phyloP scores from a whole-genome alignment of 73 alveolate genomes.

The Paramecium primaurelia region DNA sequence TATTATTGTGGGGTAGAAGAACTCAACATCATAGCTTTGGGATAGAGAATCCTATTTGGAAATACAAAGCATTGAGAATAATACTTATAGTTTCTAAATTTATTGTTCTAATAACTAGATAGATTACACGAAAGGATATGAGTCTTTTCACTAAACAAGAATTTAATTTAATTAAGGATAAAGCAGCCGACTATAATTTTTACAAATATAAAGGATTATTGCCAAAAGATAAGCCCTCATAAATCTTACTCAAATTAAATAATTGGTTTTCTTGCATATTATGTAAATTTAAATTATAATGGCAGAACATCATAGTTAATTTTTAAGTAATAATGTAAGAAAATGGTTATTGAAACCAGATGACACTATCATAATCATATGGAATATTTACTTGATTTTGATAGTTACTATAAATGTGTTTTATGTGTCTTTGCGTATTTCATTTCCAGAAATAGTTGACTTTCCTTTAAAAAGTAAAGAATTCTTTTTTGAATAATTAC shows the following conservation, averaged over 20 bases:
- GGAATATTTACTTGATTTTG: background rate
- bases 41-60: background rate
- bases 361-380: background rate
- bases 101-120: background rate
- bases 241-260: background rate
- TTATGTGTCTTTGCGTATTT: background rate
- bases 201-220: background rate
- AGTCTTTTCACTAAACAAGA: background rate
- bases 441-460: background rate
- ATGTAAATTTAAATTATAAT: background rate
- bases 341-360: constrained; percentile 10
- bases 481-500: background rate
- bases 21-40: background rate
- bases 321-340: background rate
- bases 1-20: background rate
- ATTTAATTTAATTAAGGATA: background rate
- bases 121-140: background rate
- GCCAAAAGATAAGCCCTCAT: background rate
- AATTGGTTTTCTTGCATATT: background rate
- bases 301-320: background rate
- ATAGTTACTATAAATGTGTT: background rate
- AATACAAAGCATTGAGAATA: background rate
- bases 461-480: background rate
- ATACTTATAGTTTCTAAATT: background rate
- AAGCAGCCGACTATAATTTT: background rate